A percentile compares a stretch with the other conserved stretches of the same genome.
These are phyloP conservation scores for Alternaria sp. DNA, from an alignment of 2,329 filamentous ascomycete genomes.

Conservation along the genomic window DNA sequence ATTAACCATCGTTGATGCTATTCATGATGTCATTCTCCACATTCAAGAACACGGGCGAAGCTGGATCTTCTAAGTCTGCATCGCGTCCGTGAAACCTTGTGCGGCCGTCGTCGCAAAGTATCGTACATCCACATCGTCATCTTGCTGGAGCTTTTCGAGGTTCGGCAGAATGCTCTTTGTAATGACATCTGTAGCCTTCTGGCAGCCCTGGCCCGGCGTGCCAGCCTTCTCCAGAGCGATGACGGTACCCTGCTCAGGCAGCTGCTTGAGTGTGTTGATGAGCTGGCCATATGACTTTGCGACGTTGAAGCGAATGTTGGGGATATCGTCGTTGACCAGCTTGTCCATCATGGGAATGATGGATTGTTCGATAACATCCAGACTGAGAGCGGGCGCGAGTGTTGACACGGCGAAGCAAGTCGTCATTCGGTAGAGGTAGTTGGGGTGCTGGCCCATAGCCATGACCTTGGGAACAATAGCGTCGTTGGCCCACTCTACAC, in stretches of 20 bases:
- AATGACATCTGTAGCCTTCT: conserved; percentile 78
- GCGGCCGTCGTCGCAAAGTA: conserved; percentile 95
- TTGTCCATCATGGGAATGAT: conserved; percentile 96
- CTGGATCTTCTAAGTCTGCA: conserved; percentile 46
- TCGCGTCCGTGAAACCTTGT: conserved; percentile 54
- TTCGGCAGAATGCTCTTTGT: conserved; percentile 86
- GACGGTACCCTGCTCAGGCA: conserved; percentile 88
- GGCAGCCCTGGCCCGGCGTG: conserved; percentile 63
- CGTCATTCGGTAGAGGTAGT: conserved; percentile 99
- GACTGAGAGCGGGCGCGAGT: conserved; percentile 86
- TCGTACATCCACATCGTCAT: conserved; percentile 96
- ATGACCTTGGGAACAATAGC: conserved; percentile 99
- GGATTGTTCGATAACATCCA: conserved; percentile 90
- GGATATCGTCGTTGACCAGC: conserved; percentile 91
- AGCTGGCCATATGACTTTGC: conserved; percentile 95
- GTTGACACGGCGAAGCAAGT: conserved; percentile 99
- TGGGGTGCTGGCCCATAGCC: conserved; percentile 96
- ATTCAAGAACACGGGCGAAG: conserved; percentile 8
- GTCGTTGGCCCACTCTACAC: conserved; percentile 95
- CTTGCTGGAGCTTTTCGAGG: conserved; percentile 92
- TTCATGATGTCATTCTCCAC: conserved; percentile 16
- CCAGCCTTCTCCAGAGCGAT: conserved; percentile 83
- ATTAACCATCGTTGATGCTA: conserved; percentile 38
- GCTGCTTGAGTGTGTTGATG: conserved; percentile 87
- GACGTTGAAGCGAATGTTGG: conserved; percentile 99